A percentile compares a stretch with the other conserved stretches of the same genome.
Conservation (phyloP, 805 yeast genomes). For the Zygotorulaspora danielsina region DNA sequence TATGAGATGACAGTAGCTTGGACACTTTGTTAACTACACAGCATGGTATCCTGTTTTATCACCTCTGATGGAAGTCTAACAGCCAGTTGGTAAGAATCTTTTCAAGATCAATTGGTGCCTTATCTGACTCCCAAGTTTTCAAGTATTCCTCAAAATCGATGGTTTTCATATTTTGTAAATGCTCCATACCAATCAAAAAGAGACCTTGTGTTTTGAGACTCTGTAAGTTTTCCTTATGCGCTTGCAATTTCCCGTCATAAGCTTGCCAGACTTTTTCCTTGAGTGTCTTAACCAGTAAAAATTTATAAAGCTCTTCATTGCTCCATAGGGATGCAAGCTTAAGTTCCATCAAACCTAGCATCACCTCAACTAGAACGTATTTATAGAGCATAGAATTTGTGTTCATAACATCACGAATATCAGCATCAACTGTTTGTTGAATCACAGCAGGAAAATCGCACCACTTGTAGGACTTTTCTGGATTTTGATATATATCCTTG, state of each 20-base stretch:
- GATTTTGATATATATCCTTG: constrained; percentile 25
- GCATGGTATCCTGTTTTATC: neutral
- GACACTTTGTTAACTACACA: too few relatives aligned
- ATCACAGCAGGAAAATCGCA: constrained; percentile 6
- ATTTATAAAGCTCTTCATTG: constrained; percentile 25
- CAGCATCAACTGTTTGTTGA: constrained; percentile 16
- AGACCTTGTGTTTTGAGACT: constrained; percentile 12
- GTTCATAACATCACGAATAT: constrained; percentile 19
- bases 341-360: constrained; percentile 23
- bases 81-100: constrained; percentile 25
- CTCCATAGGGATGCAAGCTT: constrained; percentile 28
- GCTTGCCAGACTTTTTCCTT: constrained; percentile 28
- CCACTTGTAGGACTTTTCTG: constrained; percentile 13
- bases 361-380: constrained; percentile 25
- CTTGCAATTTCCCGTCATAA: constrained; percentile 4
- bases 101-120: constrained; percentile 16
- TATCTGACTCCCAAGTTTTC: constrained; percentile 18
- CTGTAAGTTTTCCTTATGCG: constrained; percentile 1
- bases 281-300: constrained; percentile 23
- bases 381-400: constrained; percentile 16
- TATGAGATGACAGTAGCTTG: too few relatives aligned
- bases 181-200: constrained; percentile 16
- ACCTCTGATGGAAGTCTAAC: constrained; percentile 15
- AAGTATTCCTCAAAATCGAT: constrained; percentile 21
- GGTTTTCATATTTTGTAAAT: constrained; percentile 13